Evolutionary conservation across 805 yeast genomes (phyloP).

Genomic region (Ogataea kodamae): DNA sequence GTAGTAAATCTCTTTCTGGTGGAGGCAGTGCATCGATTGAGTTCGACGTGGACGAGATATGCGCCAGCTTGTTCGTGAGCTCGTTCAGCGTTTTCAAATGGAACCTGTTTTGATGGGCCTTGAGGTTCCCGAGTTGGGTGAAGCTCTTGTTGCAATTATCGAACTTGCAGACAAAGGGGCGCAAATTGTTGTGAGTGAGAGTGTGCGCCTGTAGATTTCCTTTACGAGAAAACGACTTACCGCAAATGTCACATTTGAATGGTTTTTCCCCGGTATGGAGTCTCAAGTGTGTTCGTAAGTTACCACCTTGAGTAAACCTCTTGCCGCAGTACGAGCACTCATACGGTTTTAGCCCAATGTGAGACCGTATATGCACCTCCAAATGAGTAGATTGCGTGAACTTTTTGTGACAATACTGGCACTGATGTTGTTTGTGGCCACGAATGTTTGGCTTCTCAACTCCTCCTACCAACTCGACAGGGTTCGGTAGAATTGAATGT

Average conservation of each 20-base stretch:
- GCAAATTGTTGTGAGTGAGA: conserved; percentile 73
- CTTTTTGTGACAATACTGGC: conserved; percentile 72
- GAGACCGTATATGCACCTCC: conserved; percentile 85
- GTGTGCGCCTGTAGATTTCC: conserved; percentile 90
- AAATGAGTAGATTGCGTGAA: conserved; percentile 90
- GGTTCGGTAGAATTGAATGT: conserved; percentile 50
- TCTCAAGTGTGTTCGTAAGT: conserved; percentile 77
- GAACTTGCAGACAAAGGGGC: conserved; percentile 76
- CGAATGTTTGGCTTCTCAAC: conserved; percentile 57
- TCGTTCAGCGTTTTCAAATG: conserved; percentile 68
- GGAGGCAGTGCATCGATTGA: conserved; percentile 46
- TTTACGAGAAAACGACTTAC: conserved; percentile 76
- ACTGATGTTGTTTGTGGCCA: conserved; percentile 56
- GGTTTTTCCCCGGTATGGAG: conserved; percentile 94
- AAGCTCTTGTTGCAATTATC: conserved; percentile 82
- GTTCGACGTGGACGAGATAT: conserved; percentile 45
- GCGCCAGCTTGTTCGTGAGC: conserved; percentile 66
- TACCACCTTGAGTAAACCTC: conserved; percentile 87
- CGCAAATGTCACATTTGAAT: conserved; percentile 73
- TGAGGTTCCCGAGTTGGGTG: conserved; percentile 89
- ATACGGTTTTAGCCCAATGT: conserved; percentile 82
- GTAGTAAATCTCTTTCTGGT: conserved; percentile 64
- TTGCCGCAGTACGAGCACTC: conserved; percentile 77
- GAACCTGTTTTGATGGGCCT: conserved; percentile 90
- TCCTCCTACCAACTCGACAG: conserved; percentile 72